These are phyloP conservation scores for Penicillium taxi DNA, from an alignment of 495 filamentous ascomycete genomes.

Conservation along the genomic window DNA sequence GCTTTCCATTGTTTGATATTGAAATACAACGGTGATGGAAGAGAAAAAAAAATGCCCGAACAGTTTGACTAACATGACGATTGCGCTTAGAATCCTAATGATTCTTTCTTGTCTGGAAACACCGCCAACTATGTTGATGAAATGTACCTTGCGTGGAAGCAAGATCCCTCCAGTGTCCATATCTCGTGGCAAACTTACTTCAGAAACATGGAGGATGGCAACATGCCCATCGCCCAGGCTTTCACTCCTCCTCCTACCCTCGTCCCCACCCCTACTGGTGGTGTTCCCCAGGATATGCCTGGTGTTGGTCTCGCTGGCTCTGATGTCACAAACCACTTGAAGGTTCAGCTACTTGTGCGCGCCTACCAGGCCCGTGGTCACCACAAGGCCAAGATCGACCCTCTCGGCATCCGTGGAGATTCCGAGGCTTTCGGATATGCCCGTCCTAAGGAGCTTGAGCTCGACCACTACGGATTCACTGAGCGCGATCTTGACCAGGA, in stretches of 20 bases:
- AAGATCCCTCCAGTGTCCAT: constrained; percentile 87
- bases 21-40: constrained; percentile 4
- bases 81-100: constrained; percentile 62
- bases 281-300: constrained; percentile 67
- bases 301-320: constrained; percentile 63
- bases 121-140: constrained; percentile 98
- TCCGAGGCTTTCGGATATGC: constrained; percentile 79
- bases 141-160: constrained; percentile 98
- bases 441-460: constrained; percentile 85
- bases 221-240: constrained; percentile 93
- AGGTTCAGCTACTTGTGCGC: constrained; percentile 92
- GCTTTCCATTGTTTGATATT: constrained; percentile 7
- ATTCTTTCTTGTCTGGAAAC: constrained; percentile 90
- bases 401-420: constrained; percentile 83
- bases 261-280: constrained; percentile 68
- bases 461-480: constrained; percentile 88
- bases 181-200: constrained; percentile 99
- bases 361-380: constrained; percentile 97
- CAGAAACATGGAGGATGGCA: constrained; percentile 95
- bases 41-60: constrained; percentile 3
- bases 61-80: constrained; percentile 24
- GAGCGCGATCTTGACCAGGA: constrained; percentile 92
- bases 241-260: constrained; percentile 93
- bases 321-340: constrained; percentile 92
- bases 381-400: constrained; percentile 96